Evolutionary conservation across 2,329 filamentous ascomycete species (phyloP).

Genomic region (Verticillium isaacii): DNA sequence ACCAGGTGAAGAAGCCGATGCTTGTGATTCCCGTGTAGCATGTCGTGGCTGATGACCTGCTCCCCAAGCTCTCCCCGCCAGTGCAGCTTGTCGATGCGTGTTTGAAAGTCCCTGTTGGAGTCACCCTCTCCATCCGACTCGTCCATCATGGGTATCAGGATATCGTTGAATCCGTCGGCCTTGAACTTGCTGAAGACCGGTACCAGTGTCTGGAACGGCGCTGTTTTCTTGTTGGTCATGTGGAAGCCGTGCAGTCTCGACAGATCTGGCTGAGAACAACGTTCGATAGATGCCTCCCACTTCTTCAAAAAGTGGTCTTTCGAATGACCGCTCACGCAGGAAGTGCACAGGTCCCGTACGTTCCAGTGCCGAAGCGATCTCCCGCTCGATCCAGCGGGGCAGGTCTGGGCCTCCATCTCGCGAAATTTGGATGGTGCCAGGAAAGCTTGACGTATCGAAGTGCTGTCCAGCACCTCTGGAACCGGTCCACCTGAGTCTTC

Average conservation of each 20-base stretch:
- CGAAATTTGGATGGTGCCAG: constrained; percentile 25
- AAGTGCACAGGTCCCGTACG: constrained; percentile 56
- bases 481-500: constrained; percentile 7
- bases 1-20: constrained; percentile 67
- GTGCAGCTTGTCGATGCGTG: constrained; percentile 62
- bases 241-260: constrained; percentile 70
- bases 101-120: constrained; percentile 41
- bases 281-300: constrained; percentile 60
- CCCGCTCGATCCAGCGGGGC: constrained; percentile 56
- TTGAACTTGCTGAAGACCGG: constrained; percentile 76
- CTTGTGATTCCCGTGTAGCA: constrained; percentile 64
- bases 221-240: constrained; percentile 57
- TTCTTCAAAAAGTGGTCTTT: constrained; percentile 61
- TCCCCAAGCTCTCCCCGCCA: constrained; percentile 70
- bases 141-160: constrained; percentile 62
- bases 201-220: constrained; percentile 58
- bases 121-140: constrained; percentile 40
- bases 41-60: constrained; percentile 41
- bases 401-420: constrained; percentile 45
- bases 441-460: neutral
- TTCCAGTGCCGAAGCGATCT: constrained; percentile 59
- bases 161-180: constrained; percentile 68
- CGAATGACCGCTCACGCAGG: constrained; percentile 61
- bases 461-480: neutral
- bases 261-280: constrained; percentile 75